Conservation (phyloP, 768 basidiomycete species). For the Mycena olivaceomarginata region DNA sequence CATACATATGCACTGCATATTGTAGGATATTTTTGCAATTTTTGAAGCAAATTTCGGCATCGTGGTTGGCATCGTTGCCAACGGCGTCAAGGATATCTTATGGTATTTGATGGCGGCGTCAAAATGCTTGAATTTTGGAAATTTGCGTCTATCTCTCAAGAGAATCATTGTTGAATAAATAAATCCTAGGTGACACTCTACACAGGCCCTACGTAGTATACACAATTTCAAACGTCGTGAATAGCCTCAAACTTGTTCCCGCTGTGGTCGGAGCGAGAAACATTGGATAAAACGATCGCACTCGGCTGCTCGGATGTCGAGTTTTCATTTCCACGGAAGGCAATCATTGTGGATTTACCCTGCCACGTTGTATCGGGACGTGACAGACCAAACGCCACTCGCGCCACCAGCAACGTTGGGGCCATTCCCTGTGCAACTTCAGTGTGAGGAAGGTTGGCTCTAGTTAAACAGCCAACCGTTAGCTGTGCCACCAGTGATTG, state of each 20-base stretch:
- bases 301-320: conserved; percentile 3
- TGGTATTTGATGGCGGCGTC: too few relatives aligned
- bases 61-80: too few relatives aligned
- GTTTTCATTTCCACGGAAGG: not conserved
- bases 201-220: not conserved
- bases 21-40: too few relatives aligned
- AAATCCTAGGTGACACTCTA: conserved; percentile 9
- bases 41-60: too few relatives aligned
- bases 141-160: not conserved
- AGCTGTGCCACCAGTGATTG: conserved; percentile 24
- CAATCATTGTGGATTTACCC: not conserved
- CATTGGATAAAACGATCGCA: conserved; percentile 5
- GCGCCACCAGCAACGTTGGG: conserved; percentile 26
- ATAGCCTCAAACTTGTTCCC: conserved; percentile 7
- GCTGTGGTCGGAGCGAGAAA: not conserved
- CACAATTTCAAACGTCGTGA: conserved; percentile 12
- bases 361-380: conserved; percentile 26
- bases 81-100: too few relatives aligned
- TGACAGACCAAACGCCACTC: conserved; percentile 28
- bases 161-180: conserved; percentile 9
- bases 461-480: conserved; percentile 19
- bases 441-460: not conserved
- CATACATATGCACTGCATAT: too few relatives aligned
- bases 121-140: too few relatives aligned
- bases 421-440: conserved; percentile 27